phyloP scores from a whole-genome alignment of 345 rosid species.

The Rubroshorea leprosula region DNA sequence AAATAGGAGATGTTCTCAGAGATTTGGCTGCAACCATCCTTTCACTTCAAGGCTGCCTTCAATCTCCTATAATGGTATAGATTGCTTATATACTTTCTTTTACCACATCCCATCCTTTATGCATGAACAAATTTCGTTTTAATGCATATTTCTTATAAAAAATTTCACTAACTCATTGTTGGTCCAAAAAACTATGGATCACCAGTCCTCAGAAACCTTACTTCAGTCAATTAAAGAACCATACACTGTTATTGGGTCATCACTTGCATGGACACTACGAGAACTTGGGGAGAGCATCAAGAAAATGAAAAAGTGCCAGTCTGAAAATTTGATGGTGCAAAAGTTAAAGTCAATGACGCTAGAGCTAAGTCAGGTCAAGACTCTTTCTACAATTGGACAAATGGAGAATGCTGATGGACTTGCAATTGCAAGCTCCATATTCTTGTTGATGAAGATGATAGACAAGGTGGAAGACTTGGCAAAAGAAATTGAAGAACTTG shows the following conservation, averaged over 20 bases:
- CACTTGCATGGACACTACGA: slow-evolving; percentile 39
- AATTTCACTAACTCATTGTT: not conserved
- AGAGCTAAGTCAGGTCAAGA: slow-evolving; percentile 27
- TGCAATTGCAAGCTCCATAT: slow-evolving; percentile 40
- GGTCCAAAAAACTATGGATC: not conserved
- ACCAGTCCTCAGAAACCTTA: slow-evolving; percentile 17
- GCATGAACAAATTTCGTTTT: too few relatives aligned
- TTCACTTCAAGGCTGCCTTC: slow-evolving; percentile 38
- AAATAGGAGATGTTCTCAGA: slow-evolving; percentile 55
- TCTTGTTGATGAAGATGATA: slow-evolving; percentile 34
- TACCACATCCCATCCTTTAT: not conserved
- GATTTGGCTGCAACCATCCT: slow-evolving; percentile 36
- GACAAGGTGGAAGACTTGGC: slow-evolving; percentile 49
- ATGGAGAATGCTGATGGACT: slow-evolving; percentile 30
- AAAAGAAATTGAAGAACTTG: slow-evolving; percentile 53
- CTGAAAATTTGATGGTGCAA: slow-evolving; percentile 23
- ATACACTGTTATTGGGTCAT: slow-evolving; percentile 27
- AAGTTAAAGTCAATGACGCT: slow-evolving; percentile 38
- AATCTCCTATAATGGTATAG: slow-evolving; percentile 34
- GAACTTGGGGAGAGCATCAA: slow-evolving; percentile 54
- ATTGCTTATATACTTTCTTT: not conserved
- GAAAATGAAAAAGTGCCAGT: slow-evolving; percentile 39
- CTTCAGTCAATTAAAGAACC: slow-evolving; percentile 39
- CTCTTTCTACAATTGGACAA: slow-evolving; percentile 12
- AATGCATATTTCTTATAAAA: too few relatives aligned